Evolutionary conservation across 2,329 filamentous ascomycete genomes (phyloP), one percentile per base, ranked within the genome.

Genomic region (Penicillium sp.): DNA sequence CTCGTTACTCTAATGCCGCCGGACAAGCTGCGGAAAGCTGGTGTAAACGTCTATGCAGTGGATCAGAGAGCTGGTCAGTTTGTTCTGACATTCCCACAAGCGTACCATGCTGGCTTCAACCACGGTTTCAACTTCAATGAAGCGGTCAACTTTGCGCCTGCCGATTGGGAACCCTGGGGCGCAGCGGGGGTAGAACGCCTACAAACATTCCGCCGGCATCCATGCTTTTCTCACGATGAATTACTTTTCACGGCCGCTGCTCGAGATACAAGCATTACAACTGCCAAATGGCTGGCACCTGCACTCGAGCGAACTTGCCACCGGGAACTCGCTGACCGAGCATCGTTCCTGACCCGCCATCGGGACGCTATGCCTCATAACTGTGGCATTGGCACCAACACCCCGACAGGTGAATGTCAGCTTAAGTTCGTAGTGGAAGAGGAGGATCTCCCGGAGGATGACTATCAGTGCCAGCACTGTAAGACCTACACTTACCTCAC

Each of bases 91-190:
- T 99, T 97, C 67, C 95, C 95, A 0, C 90, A 96, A 72, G 95
- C 95, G 0, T 99, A 98, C 67, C 95, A 99, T 72, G 93, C 95
- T 6, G 95, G 95, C 0, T 99, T 99, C 78, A 99, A 99, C 68
- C 95, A 99, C 68, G 95, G 90, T 0, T 99, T 99, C 80, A 99
- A 99, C 71, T 96, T 97, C 75, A 99, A 99, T 66, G 95, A 99
- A 73, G 95, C 95, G 5, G 95, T 99, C 65, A 99, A 99, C 71
- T 99, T 99, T 76, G 95, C 95, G 0, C 95, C 95, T 0, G 83
- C 81, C 27, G 95, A 99, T 67, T 99, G 95, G 95, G 95, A 99
- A 69, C 91, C 92, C 0, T 96, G 87, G 70, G 95, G 95, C 2
- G 87, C 93, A 54, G 84, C 87, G 27, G 93, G 95, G 1, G 93